Percentiles rank a stretch among this genome's conserved stretches.
phyloP scores from a whole-genome alignment of 257 asterid species.

The Capsicum pubescens region DNA sequence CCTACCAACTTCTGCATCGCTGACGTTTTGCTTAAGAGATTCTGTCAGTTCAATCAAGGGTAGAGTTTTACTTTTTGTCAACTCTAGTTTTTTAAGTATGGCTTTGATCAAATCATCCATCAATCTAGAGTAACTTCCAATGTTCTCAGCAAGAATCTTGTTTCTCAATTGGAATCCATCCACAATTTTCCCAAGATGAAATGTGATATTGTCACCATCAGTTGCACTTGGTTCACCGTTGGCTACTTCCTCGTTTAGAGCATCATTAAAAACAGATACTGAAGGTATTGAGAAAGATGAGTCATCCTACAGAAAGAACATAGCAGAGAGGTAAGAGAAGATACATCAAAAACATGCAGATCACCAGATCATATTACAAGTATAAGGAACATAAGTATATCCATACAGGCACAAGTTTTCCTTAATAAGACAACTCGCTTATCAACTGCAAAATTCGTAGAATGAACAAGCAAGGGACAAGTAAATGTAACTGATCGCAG shows the following conservation, averaged over 20 bases:
- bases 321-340: slow-evolving; percentile 26
- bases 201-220: slow-evolving; percentile 55
- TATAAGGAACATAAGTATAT: slow-evolving; percentile 5
- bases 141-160: slow-evolving; percentile 65
- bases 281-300: slow-evolving; percentile 50
- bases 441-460: neutral
- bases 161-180: slow-evolving; percentile 67
- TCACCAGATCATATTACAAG: slow-evolving; percentile 18
- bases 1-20: slow-evolving; percentile 56
- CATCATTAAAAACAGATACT: slow-evolving; percentile 42
- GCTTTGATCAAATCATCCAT: slow-evolving; percentile 60
- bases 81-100: slow-evolving; percentile 52
- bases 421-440: neutral
- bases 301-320: slow-evolving; percentile 59
- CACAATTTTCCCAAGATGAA: slow-evolving; percentile 57
- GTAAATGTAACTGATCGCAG: neutral
- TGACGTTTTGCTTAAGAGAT: slow-evolving; percentile 59
- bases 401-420: slow-evolving; percentile 20
- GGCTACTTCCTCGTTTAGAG: slow-evolving; percentile 46
- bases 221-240: slow-evolving; percentile 54
- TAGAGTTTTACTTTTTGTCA: slow-evolving; percentile 49
- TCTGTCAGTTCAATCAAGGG: slow-evolving; percentile 44
- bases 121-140: slow-evolving; percentile 51
- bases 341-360: neutral
- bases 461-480: neutral